Evolutionary conservation across 2,329 filamentous ascomycete species (phyloP), one percentile per base, ranked within the genome.

Genomic region (Dactylellina cionopaga): DNA sequence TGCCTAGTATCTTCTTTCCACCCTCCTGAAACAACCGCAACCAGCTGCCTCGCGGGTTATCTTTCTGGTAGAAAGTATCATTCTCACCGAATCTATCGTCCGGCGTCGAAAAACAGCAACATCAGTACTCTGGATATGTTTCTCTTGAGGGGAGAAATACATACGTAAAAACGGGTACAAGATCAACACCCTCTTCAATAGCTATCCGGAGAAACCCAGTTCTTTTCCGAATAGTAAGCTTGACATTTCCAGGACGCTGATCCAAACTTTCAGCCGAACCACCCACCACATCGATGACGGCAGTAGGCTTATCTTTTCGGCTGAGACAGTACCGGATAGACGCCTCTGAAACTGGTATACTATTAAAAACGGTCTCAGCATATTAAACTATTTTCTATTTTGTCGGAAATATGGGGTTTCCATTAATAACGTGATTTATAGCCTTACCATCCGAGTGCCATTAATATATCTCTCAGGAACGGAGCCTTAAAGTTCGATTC

Each of bases 1-100:
- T 51, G 3, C 46, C 46, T 5, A 51, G 24, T 9, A 51, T 24
- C 4, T 3, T 51, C 22, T 51, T 51, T 33, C 46, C 46, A 6
- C 25, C 5, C 46, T 51, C 46, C 46, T 51, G 46, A 17, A 29
- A 27, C 13, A 15, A 29, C 10, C 46, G 46, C 13, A 51, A 5
- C 46, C 46, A 29, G 11, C 25, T 29, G 7, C 46, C 29, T 22
- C 29, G 46, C 46, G 46, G 46, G 22, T 51, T 51, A 3, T 51
- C 46, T 24, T 51, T 51, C 24, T 51, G 46, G 25, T 51, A 19
- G 15, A 51, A 51, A 3, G 29, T 29, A 19, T 51, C 29, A 19
- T 51, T 51, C n/a, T 51, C 46, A 33, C 46, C 46, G 29, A 51
- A 51, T 5, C 39, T 43, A 19, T n/a, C n/a, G n/a, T n/a, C n/a